Base-by-base conservation (phyloP, 441 rosid genomes). In the Codiaeum variegatum region DNA sequence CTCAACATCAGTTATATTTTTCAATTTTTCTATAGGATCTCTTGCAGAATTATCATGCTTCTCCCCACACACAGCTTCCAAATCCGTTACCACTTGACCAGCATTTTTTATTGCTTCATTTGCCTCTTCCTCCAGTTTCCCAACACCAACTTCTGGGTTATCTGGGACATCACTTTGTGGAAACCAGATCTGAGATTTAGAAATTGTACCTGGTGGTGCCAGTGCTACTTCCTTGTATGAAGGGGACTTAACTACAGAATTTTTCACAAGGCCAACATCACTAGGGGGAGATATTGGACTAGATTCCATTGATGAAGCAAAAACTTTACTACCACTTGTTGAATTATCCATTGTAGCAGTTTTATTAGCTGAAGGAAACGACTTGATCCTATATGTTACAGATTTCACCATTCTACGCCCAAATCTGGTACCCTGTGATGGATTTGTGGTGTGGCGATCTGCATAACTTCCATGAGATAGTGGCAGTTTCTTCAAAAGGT, bases 171-270 rank as follows among this genome's bases (percentile, higher is more conserved):
- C 86, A 69, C 67, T 79, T 76, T 82, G 84, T 29, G 88, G 85
- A 62, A 71, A 76, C 87, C 89, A 84, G 59, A 83, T 82, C 75
- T 90, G 96, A 84, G 88, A 78, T 80, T 80, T 88, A 62, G 91
- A 80, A 77, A 94, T 87, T 32, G 90, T 85, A 54, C 99, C 99
- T 67, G 97, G 97, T 5, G 97, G 99, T 47, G 99, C 96, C 83
- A 94, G 51, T 70, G 99, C 97, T 70, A 94, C 99, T 83, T 94
- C 99, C 86, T 91, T 94, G 83, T 94, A 94, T 58, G 99, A 94
- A 77, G 90, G 97, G 77, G 97, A 92, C 81, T 91, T 82, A 58
- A 81, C 83, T 61, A 83, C 79, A 58, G 93, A 78, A 58, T 69
- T 84, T 80, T 85, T 88, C 64, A 75, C 28, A 34, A 76, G 81